A percentile compares a stretch with the other conserved stretches of the same genome.
phyloP scores from a whole-genome alignment of 805 yeast genomes.

The Candida alai region DNA sequence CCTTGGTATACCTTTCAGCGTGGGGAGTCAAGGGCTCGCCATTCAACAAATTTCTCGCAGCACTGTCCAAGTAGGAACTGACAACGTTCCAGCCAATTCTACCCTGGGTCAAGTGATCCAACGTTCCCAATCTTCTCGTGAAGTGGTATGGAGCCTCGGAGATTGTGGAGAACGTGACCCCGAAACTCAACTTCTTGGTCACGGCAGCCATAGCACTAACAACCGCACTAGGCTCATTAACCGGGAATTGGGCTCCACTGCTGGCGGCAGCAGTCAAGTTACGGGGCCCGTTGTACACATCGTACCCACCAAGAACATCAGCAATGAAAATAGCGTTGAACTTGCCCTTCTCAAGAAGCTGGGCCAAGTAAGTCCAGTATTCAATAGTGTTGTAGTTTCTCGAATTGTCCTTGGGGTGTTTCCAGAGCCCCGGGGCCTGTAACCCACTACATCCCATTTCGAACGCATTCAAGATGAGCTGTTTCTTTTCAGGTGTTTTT shows the following conservation, averaged over 20 bases:
- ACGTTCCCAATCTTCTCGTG: constrained; percentile 41
- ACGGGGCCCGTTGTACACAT: constrained; percentile 39
- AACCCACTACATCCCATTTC: constrained; percentile 26
- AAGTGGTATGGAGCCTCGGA: constrained; percentile 41
- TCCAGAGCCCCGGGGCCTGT: constrained; percentile 33
- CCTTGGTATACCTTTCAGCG: constrained; percentile 36
- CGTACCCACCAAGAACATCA: constrained; percentile 39
- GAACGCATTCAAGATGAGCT: constrained; percentile 35
- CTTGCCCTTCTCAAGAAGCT: constrained; percentile 36
- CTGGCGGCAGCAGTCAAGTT: constrained; percentile 33
- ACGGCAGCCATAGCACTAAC: constrained; percentile 42
- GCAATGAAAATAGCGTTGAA: constrained; percentile 38
- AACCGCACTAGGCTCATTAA: constrained; percentile 34
- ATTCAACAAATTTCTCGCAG: constrained; percentile 37
- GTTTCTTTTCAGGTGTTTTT: constrained; percentile 6
- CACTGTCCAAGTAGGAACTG: constrained; percentile 40
- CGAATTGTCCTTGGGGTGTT: constrained; percentile 33
- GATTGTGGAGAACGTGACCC: constrained; percentile 40
- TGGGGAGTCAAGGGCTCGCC: constrained; percentile 35
- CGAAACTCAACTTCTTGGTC: constrained; percentile 37
- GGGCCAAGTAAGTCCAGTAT: constrained; percentile 36
- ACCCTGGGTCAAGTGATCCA: constrained; percentile 41
- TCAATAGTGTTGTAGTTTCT: constrained; percentile 18
- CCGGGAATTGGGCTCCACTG: constrained; percentile 33
- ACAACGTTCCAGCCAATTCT: constrained; percentile 49